Base-by-base conservation (phyloP, 257 asterid species). In the Petunia secreta region DNA sequence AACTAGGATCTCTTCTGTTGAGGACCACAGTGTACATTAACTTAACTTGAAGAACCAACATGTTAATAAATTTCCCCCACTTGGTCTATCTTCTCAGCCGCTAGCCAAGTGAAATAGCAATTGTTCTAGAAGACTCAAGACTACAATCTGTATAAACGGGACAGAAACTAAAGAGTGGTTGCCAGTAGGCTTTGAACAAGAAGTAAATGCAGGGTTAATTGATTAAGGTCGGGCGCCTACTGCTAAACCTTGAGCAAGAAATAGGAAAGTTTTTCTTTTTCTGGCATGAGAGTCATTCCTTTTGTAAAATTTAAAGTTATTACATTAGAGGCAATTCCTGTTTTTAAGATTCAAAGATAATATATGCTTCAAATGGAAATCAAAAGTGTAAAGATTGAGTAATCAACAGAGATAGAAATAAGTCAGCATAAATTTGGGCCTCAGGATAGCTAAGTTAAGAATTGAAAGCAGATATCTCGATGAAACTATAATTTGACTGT, bases 81-180 rank as follows among this genome's bases (percentile, higher is more conserved):
- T 25, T 0, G 25, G 25, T 25, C 25, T 25, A 25, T 25, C 25
- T 25, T 25, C 25, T 25, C 25, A 25, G 25, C 25, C 25, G 25
- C 25, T 25, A 13, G 69, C 83, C 4, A 86, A 82, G 80, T 15
- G 86, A 87, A 81, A 77, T 87, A 39, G 88, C 88, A 5, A 39
- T 55, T 69, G 88, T 77, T 1, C 85, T 87, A 2, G 86, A 87
- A 54, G 40, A 9, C 2, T 78, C 90, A 0, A 80, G 81, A 63
- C 82, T 15, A 1, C n/a, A 79, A 13, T 86, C 76, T 79, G 43
- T 81, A 8, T 84, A 84, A 60, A 79, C 2, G 82, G 60, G 16
- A 13, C 59, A 0, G 54, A 25, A 3, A 1, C 2, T 0, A 2
- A 54, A 6, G 63, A 80, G 15, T 48, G 65, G 75, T 38, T 83